Percentiles rank a stretch among this genome's conserved stretches.
These are phyloP conservation scores for Exophiala calicioides DNA, from an alignment of 2,329 filamentous ascomycete genomes.

Conservation along the genomic window DNA sequence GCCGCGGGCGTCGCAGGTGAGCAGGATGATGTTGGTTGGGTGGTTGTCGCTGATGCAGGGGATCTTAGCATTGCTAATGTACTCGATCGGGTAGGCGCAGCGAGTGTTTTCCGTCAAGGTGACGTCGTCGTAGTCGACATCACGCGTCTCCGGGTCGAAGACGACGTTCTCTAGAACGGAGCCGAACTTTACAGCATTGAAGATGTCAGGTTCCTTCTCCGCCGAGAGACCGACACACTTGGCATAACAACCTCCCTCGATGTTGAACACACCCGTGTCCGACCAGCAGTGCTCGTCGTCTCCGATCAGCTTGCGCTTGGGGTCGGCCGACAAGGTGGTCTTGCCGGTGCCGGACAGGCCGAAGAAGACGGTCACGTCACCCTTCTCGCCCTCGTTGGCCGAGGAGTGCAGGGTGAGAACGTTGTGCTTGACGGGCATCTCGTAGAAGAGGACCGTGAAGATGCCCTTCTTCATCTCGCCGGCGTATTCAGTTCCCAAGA, in stretches of 20 bases:
- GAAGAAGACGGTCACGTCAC: slow-evolving; percentile 99
- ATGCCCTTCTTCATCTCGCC: slow-evolving; percentile 98
- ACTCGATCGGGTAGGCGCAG: slow-evolving; percentile 98
- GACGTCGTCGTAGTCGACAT: slow-evolving; percentile 92
- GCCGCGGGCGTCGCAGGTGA: slow-evolving; percentile 96
- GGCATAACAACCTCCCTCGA: slow-evolving; percentile 98
- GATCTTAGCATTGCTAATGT: slow-evolving; percentile 98
- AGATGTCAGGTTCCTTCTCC: slow-evolving; percentile 99
- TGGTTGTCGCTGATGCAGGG: slow-evolving; percentile 85
- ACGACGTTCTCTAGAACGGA: slow-evolving; percentile 98
- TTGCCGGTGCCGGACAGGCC: slow-evolving; percentile 98
- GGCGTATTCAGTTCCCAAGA: slow-evolving; percentile 97
- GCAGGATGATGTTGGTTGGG: slow-evolving; percentile 95
- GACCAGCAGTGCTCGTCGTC: slow-evolving; percentile 99
- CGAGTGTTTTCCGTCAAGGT: slow-evolving; percentile 98
- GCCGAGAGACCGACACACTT: slow-evolving; percentile 97
- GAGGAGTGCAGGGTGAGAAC: slow-evolving; percentile 98
- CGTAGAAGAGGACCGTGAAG: slow-evolving; percentile 99
- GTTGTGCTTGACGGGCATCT: slow-evolving; percentile 99
- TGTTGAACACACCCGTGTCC: slow-evolving; percentile 97
- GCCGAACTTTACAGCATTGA: slow-evolving; percentile 91
- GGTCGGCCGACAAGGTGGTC: slow-evolving; percentile 96
- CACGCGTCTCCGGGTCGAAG: slow-evolving; percentile 84
- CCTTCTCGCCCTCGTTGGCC: slow-evolving; percentile 91
- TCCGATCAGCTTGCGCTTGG: slow-evolving; percentile 92